Conservation (phyloP, 2,329 filamentous ascomycete genomes). For the Colletotrichum lentis region DNA sequence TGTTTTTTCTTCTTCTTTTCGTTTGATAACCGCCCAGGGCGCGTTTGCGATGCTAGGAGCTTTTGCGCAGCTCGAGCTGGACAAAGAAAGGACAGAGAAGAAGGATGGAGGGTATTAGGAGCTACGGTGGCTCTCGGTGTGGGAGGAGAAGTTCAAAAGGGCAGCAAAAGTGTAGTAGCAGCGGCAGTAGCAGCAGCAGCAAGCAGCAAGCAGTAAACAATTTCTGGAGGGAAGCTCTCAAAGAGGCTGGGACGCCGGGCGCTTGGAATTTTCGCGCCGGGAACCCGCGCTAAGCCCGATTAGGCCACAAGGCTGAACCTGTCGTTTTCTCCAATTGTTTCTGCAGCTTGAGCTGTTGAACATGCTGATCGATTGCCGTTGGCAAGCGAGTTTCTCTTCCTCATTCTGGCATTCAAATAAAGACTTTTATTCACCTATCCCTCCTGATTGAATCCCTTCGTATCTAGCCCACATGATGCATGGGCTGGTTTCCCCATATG, state of each 20-base stretch:
- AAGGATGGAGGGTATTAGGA: constrained; percentile 15
- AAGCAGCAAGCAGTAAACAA: constrained; percentile 42
- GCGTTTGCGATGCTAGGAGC: constrained; percentile 3
- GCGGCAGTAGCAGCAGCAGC: too few species aligned
- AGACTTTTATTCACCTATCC: too few species aligned
- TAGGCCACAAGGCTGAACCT: constrained; percentile 47
- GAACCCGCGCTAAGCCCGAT: constrained; percentile 47
- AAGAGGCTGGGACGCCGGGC: constrained; percentile 46
- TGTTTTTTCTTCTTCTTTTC: too few species aligned
- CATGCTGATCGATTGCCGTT: too few species aligned
- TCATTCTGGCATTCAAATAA: too few species aligned
- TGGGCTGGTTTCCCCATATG: too few species aligned
- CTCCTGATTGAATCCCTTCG: not conserved
- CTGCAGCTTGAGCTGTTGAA: not conserved
- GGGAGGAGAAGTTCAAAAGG: constrained; percentile 29
- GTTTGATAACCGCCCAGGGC: not conserved
- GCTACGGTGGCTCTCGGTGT: constrained; percentile 31
- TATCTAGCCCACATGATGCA: too few species aligned
- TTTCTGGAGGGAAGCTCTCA: constrained; percentile 42
- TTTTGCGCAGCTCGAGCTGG: constrained; percentile 28
- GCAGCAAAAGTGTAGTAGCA: constrained; percentile 33
- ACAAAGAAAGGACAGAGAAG: constrained; percentile 4
- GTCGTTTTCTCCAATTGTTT: constrained; percentile 18
- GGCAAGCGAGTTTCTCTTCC: too few species aligned
- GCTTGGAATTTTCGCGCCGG: constrained; percentile 51